Evolutionary conservation across 208 protist species (phyloP), one percentile per base, ranked within the genome.

Genomic region (Leishmania aethiopica): DNA sequence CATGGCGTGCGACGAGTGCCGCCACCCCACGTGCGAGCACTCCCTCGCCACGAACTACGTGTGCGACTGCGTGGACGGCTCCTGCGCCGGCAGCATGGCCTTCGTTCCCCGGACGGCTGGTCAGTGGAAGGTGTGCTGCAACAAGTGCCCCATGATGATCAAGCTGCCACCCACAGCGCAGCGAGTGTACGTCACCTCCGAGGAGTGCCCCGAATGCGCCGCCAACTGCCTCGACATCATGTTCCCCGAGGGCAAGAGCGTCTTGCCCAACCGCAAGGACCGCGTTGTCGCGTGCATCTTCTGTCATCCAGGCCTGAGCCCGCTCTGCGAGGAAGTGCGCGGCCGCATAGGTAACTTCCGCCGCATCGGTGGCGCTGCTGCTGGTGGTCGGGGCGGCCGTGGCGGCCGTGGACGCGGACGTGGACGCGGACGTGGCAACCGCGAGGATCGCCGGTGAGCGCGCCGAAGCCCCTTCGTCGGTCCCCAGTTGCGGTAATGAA

Each of bases 1-100:
- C 75, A 97, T 98, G 93, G 90, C 83, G 19, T 99, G 97, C 86
- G 96, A 98, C 79, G 90, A 95, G 75, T 99, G 97, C 91, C 80
- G 88, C n/a, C 95, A 99, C 84, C 95, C 97, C 15, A 97, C 93
- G 42, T 99, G 97, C 86, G 85, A 92, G 84, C 91, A 98, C 82
- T 95, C 89, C 25, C 88, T 96, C 25, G 91, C 96, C 6, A 96
- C 86, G 15, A 98, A 98, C 79, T 95, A 95, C 82, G 92, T 98
- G 22, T 95, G 93, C 69, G 93, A 95, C 71, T 98, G 96, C 80
- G 82, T 95, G 3, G 96, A 97, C 73, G 75, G 81, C 15, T 80
- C 77, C 37, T 98, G 94, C 88, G 37, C 77, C 19, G 94, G 94
- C 7, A 94, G 89, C 85, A 96, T 98, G 94, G 93, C 93, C 15